Evolutionary conservation across 257 asterid genomes (phyloP).

Genomic region (Petrea volubilis): DNA sequence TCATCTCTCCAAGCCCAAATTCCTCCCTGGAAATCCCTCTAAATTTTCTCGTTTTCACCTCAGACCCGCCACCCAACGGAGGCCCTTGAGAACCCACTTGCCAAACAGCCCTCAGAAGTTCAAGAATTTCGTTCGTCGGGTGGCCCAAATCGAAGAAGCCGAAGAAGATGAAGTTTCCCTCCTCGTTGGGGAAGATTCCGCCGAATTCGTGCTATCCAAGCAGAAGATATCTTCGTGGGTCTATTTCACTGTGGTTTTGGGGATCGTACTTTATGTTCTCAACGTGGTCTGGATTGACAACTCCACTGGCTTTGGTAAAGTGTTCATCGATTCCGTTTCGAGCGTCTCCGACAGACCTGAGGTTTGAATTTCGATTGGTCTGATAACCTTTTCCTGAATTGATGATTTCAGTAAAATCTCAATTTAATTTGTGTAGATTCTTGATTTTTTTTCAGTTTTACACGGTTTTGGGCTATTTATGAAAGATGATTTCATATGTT

Average conservation of each 20-base stretch:
- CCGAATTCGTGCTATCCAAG: slow-evolving; percentile 61
- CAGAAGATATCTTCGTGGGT: slow-evolving; percentile 87
- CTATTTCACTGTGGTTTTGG: slow-evolving; percentile 64
- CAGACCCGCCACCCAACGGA: neutral
- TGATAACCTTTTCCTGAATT: neutral
- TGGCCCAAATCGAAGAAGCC: slow-evolving; percentile 44
- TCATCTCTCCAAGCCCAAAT: slow-evolving; percentile 38
- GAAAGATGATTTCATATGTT: neutral
- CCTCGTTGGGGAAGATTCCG: slow-evolving; percentile 85
- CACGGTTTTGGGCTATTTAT: neutral
- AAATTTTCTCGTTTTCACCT: slow-evolving; percentile 17
- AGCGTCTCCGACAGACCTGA: slow-evolving; percentile 72
- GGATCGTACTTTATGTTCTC: slow-evolving; percentile 68
- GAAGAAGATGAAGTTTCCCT: slow-evolving; percentile 35
- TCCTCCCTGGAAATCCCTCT: neutral
- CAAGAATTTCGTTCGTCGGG: slow-evolving; percentile 25
- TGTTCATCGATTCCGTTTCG: slow-evolving; percentile 61
- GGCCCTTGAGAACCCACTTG: slow-evolving; percentile 15
- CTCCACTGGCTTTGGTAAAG: slow-evolving; percentile 81
- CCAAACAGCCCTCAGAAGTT: slow-evolving; percentile 9
- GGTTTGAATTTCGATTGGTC: slow-evolving; percentile 41
- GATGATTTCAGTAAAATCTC: neutral
- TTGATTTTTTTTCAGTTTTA: neutral
- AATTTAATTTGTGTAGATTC: neutral
- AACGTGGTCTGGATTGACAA: slow-evolving; percentile 78